Percentiles rank a stretch among this genome's conserved stretches.
Evolutionary conservation across 805 yeast genomes (phyloP).

Genomic region (Teunomyces panamensis): DNA sequence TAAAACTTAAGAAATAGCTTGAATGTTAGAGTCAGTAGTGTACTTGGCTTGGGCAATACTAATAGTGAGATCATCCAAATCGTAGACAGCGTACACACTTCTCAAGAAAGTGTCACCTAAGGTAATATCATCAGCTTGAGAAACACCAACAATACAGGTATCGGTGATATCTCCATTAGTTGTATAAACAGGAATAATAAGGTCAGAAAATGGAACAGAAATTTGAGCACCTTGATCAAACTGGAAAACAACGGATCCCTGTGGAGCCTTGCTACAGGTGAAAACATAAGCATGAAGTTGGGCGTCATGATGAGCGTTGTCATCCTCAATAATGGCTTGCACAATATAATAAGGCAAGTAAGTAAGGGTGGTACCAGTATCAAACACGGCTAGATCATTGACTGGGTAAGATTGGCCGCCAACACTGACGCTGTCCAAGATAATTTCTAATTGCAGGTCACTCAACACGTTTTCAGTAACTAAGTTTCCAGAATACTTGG

Average conservation of each 20-base stretch:
- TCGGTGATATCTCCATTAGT: not conserved
- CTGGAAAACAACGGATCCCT: slow-evolving; percentile 3
- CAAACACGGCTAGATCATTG: slow-evolving; percentile 5
- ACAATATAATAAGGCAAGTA: slow-evolving; percentile 5
- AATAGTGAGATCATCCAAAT: slow-evolving; percentile 44
- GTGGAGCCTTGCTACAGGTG: slow-evolving; percentile 6
- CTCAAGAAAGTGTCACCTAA: slow-evolving; percentile 56
- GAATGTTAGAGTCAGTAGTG: slow-evolving; percentile 13
- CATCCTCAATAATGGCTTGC: not conserved
- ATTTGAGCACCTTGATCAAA: slow-evolving; percentile 6
- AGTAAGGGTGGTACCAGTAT: slow-evolving; percentile 10
- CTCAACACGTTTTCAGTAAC: slow-evolving; percentile 2
- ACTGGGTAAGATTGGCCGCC: not conserved
- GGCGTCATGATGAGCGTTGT: not conserved
- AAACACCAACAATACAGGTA: not conserved
- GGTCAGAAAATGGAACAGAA: slow-evolving; percentile 8
- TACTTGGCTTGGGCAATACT: slow-evolving; percentile 47
- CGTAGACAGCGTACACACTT: slow-evolving; percentile 53
- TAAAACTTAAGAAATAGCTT: slow-evolving; percentile 1
- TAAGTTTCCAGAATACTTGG: slow-evolving; percentile 14
- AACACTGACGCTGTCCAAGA: not conserved
- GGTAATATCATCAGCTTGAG: slow-evolving; percentile 8
- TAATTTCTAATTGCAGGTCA: not conserved
- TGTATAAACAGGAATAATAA: not conserved
- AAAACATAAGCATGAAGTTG: not conserved